Base-by-base conservation (phyloP, 805 yeast genomes). In the Candida nonsorbophila region DNA sequence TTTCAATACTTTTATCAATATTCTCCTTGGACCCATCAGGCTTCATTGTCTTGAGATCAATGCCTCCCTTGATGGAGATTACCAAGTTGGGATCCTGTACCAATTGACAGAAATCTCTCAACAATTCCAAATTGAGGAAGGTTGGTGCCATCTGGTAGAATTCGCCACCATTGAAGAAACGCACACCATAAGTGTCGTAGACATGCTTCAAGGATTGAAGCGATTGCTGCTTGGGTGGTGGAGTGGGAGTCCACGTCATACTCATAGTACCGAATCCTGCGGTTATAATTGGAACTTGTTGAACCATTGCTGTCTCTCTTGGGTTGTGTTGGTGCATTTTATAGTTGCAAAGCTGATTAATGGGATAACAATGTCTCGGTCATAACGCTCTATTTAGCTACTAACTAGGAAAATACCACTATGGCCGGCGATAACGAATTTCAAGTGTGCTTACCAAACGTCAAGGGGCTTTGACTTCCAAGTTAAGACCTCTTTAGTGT, bases 221-320 rank as follows among this genome's bases (percentile, higher is more conserved):
- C 3, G 84, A 77, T 32, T 65, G 58, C 11, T 69, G 75, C 29
- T 66, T 52, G 5, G 79, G 68, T 17, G 69, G 53, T 19, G 84
- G 84, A 0, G 43, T 49, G 0, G 79, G 72, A 20, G 69, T 67
- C 85, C 84, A 77, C 1, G 95, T 83, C 51, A 84, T 64, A 32
- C 80, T 73, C 95, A 86, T 84, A 38, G 85, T 67, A 23, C 95
- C 95, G 42, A 72, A 75, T 25, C 94, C 94, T 22, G 15, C 22
- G 10, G 34, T 30, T 4, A 17, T 20, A 14, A 30, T 21, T 44
- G 44, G 41, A 17, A 22, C 25, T 15, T 27, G n/a, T 28, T 11
- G 25, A 14, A n/a, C n/a, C n/a, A n/a, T n/a, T n/a, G n/a, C n/a
- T n/a, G n/a, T n/a, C n/a, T n/a, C n/a, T n/a, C n/a, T n/a, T n/a